Evolutionary conservation across 106 monocot species (phyloP).

Genomic region (Allium cepa): DNA sequence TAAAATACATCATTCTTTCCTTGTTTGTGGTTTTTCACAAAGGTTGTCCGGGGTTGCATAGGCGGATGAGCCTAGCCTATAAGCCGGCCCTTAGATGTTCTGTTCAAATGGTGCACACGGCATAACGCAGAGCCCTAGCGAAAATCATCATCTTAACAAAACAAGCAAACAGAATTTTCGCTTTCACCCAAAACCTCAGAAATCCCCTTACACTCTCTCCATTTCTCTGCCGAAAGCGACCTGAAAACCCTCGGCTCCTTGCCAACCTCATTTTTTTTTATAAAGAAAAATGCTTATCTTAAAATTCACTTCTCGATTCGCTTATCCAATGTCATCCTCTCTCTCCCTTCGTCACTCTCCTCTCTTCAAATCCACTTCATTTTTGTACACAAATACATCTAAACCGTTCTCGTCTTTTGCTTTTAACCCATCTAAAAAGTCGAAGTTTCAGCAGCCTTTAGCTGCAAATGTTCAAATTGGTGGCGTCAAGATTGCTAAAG

Average conservation of each 20-base stretch:
- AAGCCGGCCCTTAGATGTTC: too few relatives aligned
- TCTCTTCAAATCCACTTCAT: conserved; percentile 5
- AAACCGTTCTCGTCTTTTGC: conserved; percentile 9
- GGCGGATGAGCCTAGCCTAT: too few relatives aligned
- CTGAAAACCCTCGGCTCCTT: background rate
- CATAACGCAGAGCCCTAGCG: too few relatives aligned
- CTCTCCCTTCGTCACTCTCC: conserved; percentile 7
- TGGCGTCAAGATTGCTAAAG: conserved; percentile 66
- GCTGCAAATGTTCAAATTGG: conserved; percentile 68
- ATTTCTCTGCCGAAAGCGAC: background rate
- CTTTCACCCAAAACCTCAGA: background rate
- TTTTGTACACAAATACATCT: conserved; percentile 7
- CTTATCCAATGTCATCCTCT: conserved; percentile 8
- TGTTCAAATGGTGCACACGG: too few relatives aligned
- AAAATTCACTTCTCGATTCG: background rate
- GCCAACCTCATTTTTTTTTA: background rate
- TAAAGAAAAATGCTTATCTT: background rate
- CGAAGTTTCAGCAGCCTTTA: conserved; percentile 19
- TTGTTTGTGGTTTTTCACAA: too few relatives aligned
- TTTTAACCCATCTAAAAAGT: conserved; percentile 17
- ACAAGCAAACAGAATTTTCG: too few relatives aligned
- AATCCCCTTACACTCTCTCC: too few relatives aligned
- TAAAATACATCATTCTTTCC: too few relatives aligned
- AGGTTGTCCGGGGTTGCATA: too few relatives aligned
- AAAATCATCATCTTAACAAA: too few relatives aligned